phyloP scores from a whole-genome alignment of 1,139 yeast species.

The Hemisphaericaspora xylofermentans region DNA sequence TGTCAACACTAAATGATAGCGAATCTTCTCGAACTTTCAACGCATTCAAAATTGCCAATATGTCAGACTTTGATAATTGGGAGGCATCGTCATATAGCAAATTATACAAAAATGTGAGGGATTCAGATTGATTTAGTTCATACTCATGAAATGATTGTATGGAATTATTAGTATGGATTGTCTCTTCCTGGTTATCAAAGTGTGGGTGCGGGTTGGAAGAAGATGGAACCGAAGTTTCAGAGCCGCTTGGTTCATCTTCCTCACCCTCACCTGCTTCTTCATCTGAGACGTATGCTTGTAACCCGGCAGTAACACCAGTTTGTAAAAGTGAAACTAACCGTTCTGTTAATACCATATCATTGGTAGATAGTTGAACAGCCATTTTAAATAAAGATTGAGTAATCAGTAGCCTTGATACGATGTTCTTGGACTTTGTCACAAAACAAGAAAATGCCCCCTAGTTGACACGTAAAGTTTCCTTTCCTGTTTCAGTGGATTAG shows the following conservation, averaged over 20 bases:
- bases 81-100: conserved; percentile 41
- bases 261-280: conserved; percentile 1
- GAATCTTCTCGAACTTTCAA: conserved; percentile 37
- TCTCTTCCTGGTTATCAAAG: neutral
- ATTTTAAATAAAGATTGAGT: neutral
- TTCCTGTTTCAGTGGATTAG: no score
- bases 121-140: conserved; percentile 43
- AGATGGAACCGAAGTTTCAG: neutral
- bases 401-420: no score
- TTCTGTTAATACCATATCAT: neutral
- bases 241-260: neutral
- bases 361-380: conserved; percentile 3
- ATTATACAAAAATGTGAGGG: conserved; percentile 40
- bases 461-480: no score
- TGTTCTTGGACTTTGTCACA: no score
- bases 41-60: conserved; percentile 34
- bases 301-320: neutral
- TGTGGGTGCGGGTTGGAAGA: neutral
- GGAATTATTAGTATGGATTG: conserved; percentile 1
- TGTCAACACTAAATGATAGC: conserved; percentile 29
- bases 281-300: conserved; percentile 5
- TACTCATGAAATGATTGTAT: conserved; percentile 27
- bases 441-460: no score
- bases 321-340: neutral
- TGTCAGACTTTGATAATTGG: conserved; percentile 34